Evolutionary conservation across 805 yeast species (phyloP), one percentile per base, ranked within the genome.

Genomic region (Pichia phayaonensis): DNA sequence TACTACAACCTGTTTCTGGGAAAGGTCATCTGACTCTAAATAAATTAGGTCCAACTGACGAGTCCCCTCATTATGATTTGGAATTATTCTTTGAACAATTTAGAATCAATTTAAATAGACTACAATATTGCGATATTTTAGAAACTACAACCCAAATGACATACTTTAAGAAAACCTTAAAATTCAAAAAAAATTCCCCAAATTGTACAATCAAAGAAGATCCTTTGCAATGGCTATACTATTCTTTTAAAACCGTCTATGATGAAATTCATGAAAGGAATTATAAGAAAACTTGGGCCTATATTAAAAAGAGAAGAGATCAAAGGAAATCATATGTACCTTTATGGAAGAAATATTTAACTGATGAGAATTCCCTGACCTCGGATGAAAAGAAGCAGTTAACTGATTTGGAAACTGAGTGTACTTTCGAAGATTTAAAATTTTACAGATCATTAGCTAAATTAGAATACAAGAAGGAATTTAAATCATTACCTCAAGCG

Each of bases 1-100:
- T 94, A 10, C 68, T 94, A 52, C 78, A 83, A 50, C 99, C 99
- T 0, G 96, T 94, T 1, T 80, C 89, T 11, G 98, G 98, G 24
- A 72, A 75, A 41, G 98, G 98, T 38, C 84, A 83, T 59, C 67
- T 95, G 34, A 83, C 90, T 0, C 70, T 94, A 16, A 87, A 87
- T 67, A 94, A 94, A 63, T 64, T 72, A 5, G 94, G 94, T 1
- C 75, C 94, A 1, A 82, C 92, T 0, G 84, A 80, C 43, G 64
- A 71, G 0, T 60, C 67, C 22, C 94, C 94, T 8, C 94, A 87
- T 62, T 74, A 88, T 21, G 76, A 79, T 40, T 78, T 90, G 0
- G 86, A 87, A 53, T 69, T 94, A 47, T 78, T 83, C 54, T 94
- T 90, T 65, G 90, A 90, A 47, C 95, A 94, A 61, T 83, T 95